Evolutionary conservation across 371 early-diverging fungal genomes (phyloP).

Genomic region (Mortierella sp.): DNA sequence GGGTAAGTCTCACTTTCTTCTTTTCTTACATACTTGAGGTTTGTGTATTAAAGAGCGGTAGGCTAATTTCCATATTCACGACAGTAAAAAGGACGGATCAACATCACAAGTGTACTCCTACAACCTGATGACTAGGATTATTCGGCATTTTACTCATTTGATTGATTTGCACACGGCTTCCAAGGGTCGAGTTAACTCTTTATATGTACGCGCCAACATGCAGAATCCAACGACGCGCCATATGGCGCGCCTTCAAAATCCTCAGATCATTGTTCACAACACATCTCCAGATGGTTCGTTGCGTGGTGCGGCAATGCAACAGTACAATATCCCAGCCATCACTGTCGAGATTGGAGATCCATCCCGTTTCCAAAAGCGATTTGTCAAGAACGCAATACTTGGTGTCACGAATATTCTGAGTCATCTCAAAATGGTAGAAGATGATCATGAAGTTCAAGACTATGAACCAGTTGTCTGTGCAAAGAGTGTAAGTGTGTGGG

Average conservation of each 20-base stretch:
- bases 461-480: slow-evolving; percentile 70
- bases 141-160: slow-evolving; percentile 84
- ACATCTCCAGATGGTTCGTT: slow-evolving; percentile 79
- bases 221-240: slow-evolving; percentile 79
- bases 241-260: slow-evolving; percentile 90
- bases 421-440: slow-evolving; percentile 72
- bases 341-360: slow-evolving; percentile 92
- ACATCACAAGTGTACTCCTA: slow-evolving; percentile 88
- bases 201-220: slow-evolving; percentile 92
- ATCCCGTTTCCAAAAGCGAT: slow-evolving; percentile 79
- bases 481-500: slow-evolving; percentile 56
- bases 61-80: background rate
- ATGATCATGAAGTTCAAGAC: slow-evolving; percentile 61
- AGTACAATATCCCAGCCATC: slow-evolving; percentile 85
- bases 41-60: too few species aligned
- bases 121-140: slow-evolving; percentile 83
- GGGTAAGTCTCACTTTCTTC: slow-evolving; percentile 58
- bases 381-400: slow-evolving; percentile 72
- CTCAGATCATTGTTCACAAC: slow-evolving; percentile 80
- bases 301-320: slow-evolving; percentile 82
- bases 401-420: slow-evolving; percentile 77
- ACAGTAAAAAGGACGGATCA: slow-evolving; percentile 73
- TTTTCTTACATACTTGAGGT: too few species aligned
- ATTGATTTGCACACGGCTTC: slow-evolving; percentile 93
- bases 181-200: slow-evolving; percentile 87